Base-by-base conservation (phyloP, 306 rosid species). In the Hylodesmum podocarpum region DNA sequence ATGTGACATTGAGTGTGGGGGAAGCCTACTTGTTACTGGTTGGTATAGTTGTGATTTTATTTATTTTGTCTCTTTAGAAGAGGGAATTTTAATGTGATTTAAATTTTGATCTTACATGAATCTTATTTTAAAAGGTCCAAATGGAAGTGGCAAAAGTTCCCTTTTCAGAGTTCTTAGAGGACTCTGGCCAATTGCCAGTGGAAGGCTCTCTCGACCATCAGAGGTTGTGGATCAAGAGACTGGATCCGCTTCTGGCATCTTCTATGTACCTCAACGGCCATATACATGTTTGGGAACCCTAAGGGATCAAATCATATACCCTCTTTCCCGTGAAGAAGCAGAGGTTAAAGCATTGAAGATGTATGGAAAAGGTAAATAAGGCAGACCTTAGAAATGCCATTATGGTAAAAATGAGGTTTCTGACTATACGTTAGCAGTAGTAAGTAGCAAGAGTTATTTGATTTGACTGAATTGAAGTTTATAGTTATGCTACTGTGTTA, bases 251-350 rank as follows among this genome's bases (percentile, higher is more conserved):
- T 87, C 87, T 47, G 88, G 87, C 57, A 85, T 90, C 77, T 92
- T 90, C 78, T 92, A 92, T 79, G 96, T 92, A 79, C 97, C 97
- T 80, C 97, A 92, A 83, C 85, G 96, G 39, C 96, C 97, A 2
- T 92, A 92, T 59, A 90, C 97, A 3, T 92, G 97, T 78, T 86
- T 92, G 82, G 97, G 97, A 79, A 90, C 93, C 25, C 88, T 92
- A 68, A 87, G 97, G 83, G 97, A 92, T 90, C 97, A 92, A 84
- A 92, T 92, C 59, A 92, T 92, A 84, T 92, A 92, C 66, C 97
- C 97, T 29, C 85, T 92, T 58, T 90, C 97, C 64, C 80, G 78
- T 71, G 83, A 84, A 54, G 97, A 92, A 83, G 97, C 97, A 11
- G 90, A 87, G 84, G 49, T 76, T 77, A 87, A 74, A 81, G 87